Evolutionary conservation across 2,329 filamentous ascomycete genomes (phyloP).

Genomic region (Exophiala alcalophila): DNA sequence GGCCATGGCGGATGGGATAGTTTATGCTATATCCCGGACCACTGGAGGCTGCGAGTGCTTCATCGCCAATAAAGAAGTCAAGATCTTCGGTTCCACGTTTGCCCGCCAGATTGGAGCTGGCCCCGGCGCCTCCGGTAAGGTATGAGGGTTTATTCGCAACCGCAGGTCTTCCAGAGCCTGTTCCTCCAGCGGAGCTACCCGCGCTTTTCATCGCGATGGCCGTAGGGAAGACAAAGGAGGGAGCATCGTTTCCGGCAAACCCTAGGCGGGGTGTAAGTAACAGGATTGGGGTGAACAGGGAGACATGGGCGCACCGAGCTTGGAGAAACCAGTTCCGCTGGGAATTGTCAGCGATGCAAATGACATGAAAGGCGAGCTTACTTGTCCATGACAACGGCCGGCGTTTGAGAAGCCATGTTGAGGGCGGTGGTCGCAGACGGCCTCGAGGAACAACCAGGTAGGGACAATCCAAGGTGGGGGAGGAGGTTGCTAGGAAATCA

Average conservation of each 20-base stretch:
- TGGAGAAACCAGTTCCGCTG: conserved; percentile 99
- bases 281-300: conserved; percentile 13
- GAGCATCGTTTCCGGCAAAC: conserved; percentile 98
- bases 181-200: conserved; percentile 63
- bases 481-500: conserved; percentile 13
- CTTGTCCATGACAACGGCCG: conserved; percentile 99
- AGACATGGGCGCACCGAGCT: conserved; percentile 69
- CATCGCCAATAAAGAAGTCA: conserved; percentile 98
- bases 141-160: conserved; percentile 95
- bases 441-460: conserved; percentile 2
- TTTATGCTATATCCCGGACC: conserved; percentile 94
- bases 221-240: conserved; percentile 98
- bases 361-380: conserved; percentile 53
- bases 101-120: conserved; percentile 74
- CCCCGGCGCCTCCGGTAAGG: conserved; percentile 83
- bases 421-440: conserved; percentile 2
- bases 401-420: conserved; percentile 93
- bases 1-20: conserved; percentile 95
- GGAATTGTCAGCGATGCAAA: conserved; percentile 39
- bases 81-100: conserved; percentile 97
- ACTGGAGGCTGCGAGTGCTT: conserved; percentile 77
- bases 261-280: conserved; percentile 51
- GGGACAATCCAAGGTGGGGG: conserved; percentile 5
- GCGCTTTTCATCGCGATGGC: conserved; percentile 93
- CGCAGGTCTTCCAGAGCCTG: conserved; percentile 82